These are phyloP conservation scores for Pharnaceum exiguum DNA, from an alignment of 148 eudicot genomes.

Conservation along the genomic window DNA sequence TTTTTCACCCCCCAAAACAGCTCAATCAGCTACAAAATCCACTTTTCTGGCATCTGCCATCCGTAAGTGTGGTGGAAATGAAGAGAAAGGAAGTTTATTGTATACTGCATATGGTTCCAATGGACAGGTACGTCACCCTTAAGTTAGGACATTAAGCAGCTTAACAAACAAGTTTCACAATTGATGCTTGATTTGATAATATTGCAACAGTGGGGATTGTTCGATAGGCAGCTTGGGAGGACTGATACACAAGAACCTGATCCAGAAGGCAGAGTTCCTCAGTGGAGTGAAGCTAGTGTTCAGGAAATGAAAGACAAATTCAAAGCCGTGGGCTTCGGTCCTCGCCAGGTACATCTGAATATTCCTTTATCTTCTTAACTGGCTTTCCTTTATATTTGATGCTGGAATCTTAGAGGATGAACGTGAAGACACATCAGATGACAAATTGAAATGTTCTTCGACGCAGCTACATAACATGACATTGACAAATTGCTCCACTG, in stretches of 20 bases:
- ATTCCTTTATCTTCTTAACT: background rate
- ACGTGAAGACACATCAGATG: background rate
- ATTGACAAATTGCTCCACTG: background rate
- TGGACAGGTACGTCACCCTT: conserved; percentile 68
- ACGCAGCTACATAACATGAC: no score
- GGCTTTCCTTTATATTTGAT: background rate
- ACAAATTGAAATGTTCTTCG: no score
- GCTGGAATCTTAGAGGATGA: background rate
- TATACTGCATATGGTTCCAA: conserved; percentile 87
- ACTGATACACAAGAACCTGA: conserved; percentile 83
- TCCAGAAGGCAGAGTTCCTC: conserved; percentile 93
- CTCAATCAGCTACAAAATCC: conserved; percentile 76
- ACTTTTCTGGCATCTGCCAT: conserved; percentile 86
- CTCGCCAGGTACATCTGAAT: conserved; percentile 67
- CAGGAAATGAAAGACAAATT: conserved; percentile 95
- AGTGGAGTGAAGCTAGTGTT: conserved; percentile 80
- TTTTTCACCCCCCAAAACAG: conserved; percentile 32
- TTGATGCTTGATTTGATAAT: conserved; percentile 6
- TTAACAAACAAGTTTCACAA: conserved; percentile 5
- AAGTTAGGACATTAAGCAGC: background rate
- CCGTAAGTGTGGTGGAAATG: conserved; percentile 96
- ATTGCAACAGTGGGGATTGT: conserved; percentile 75
- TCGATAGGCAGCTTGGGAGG: conserved; percentile 81
- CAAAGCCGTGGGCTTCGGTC: conserved; percentile 67
- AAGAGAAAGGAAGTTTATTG: conserved; percentile 74